Base-by-base conservation (phyloP, 345 rosid species). In the Anastatica hierochuntica region DNA sequence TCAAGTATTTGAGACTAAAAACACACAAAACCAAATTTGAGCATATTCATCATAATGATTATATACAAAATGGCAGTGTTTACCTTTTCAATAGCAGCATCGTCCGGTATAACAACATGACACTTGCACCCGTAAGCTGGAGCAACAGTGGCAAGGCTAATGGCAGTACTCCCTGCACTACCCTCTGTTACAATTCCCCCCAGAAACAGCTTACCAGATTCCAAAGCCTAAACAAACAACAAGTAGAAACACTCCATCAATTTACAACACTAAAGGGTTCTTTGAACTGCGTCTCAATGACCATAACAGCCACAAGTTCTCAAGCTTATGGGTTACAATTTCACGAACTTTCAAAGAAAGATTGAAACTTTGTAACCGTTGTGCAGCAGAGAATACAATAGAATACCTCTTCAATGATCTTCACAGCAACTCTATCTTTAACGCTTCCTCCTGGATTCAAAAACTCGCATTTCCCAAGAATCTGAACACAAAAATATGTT, bases 391-490 rank as follows among this genome's bases (percentile, higher is more conserved):
- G n/a, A n/a, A n/a, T n/a, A n/a, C n/a, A n/a, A n/a, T n/a, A n/a
- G n/a, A n/a, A n/a, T 75, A 85, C 96, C 95, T 88, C 97, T 74
- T 88, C 76, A 58, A 88, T 83, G 47, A 92, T 88, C 65, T 80
- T 83, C 33, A 80, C 79, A 21, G 90, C 97, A 63, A 88, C 95
- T 69, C 96, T 78, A 55, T 88, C 96, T 67, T 88, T 92, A 20
- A 88, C 98, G 31, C 98, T 92, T 43, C 97, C 98, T 41, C 98
- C 98, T 5, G 98, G 98, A 75, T 88, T 88, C 60, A 92, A 63
- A 74, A 92, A 92, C 68, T 92, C 98, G 45, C 97, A 88, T 56
- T 92, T 85, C 2, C 88, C 98, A 19, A 85, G 82, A 73, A 92
- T 92, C 98, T 92, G 74, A 66, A 60, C 42, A 50, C 50, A 18